Base-by-base conservation (phyloP, 208 protist species). In the Leishmania arabica region DNA sequence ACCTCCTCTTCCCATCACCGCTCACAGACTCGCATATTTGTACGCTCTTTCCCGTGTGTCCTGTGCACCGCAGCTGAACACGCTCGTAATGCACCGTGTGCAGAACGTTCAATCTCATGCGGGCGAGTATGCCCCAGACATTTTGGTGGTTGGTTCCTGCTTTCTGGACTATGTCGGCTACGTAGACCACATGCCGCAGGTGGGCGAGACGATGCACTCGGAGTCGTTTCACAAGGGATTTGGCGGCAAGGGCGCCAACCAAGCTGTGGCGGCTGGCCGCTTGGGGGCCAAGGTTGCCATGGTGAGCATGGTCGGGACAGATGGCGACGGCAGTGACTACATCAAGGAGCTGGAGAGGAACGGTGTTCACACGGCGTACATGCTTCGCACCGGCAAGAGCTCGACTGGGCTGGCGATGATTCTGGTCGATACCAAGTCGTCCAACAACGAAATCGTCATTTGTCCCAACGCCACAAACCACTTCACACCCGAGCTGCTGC, bases 181-280 rank as follows among this genome's bases (percentile, higher is more conserved):
- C 69, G 96, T 98, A 15, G 88, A 95, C 42, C 92, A 90, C 86
- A 78, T 97, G 77, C 96, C 96, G 24, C 90, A 96, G 84, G 78
- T 93, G 42, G 96, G 97, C n/a, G 96, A 99, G 88, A 98, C 97
- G n/a, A 90, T 98, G 82, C 91, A 95, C 81, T 97, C 91, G 3
- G 51, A 89, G 75, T 90, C 78, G 34, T 98, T 98, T 80, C 71
- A 89, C 53, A 95, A 97, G 84, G 93, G 94, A 8, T 99, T 98
- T 85, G 97, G 97, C 58, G 97, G 97, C 6, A 99, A 99, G 82
- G 97, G 97, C n/a, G 95, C 94, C 13, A 99, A 99, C 85, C 96
- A 98, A 86, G 91, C 96, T 15, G 93, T 98, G 21, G 89, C 90
- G 27, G 93, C 90, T 9, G 95, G 93, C 15, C 86, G 95, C 58